phyloP scores from a whole-genome alignment of 225 moss, liverwort and hornwort species.

The Pseudisothecium myosuroides region DNA sequence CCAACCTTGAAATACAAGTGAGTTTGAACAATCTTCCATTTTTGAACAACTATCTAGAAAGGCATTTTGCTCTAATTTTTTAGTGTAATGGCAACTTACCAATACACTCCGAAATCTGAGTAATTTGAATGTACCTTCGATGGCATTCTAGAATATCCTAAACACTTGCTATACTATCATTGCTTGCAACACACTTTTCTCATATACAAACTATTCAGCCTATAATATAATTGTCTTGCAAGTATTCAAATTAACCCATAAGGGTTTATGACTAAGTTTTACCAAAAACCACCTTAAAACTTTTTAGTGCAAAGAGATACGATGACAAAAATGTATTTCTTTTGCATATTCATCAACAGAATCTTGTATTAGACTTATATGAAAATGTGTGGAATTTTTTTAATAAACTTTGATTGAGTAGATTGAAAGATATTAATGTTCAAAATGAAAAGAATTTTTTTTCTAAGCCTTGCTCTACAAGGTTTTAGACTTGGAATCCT shows the following conservation, averaged over 20 bases:
- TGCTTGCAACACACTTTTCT: not conserved
- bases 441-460: not conserved
- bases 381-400: not conserved
- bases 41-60: not conserved
- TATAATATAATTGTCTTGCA: not conserved
- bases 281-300: not conserved
- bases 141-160: not conserved
- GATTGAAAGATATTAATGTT: not conserved
- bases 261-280: not conserved
- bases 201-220: not conserved
- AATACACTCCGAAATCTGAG: not conserved
- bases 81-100: not conserved
- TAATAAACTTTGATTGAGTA: not conserved
- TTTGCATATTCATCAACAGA: accelerated
- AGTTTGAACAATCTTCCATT: accelerated
- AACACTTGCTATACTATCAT: too few relatives aligned
- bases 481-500: not conserved
- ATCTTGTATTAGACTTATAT: not conserved
- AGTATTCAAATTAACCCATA: not conserved
- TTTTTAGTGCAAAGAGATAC: not conserved
- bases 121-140: not conserved
- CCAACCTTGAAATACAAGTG: accelerated
- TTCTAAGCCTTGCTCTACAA: accelerated
- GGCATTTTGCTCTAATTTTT: not conserved
- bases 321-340: not conserved